Evolutionary conservation across 345 rosid species (phyloP).

Genomic region (Hibiscus trionum): DNA sequence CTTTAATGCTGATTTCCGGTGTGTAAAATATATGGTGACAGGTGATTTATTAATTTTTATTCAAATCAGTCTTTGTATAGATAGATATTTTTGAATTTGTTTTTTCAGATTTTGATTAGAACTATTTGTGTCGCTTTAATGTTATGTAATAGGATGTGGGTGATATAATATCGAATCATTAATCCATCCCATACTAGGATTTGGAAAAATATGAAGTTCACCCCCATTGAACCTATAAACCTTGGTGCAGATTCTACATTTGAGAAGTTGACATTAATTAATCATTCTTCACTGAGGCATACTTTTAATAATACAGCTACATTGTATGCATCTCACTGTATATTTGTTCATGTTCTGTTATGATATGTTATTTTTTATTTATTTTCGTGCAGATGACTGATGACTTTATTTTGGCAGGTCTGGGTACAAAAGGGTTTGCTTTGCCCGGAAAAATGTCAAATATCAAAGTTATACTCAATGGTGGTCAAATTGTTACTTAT

Average conservation of each 20-base stretch:
- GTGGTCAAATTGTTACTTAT: conserved; percentile 65
- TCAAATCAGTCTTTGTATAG: background rate
- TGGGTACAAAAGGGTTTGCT: conserved; percentile 38
- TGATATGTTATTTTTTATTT: background rate
- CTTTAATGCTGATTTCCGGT: background rate
- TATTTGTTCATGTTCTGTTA: background rate
- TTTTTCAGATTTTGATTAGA: background rate
- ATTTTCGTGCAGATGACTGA: background rate
- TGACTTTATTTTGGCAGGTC: conserved; percentile 23
- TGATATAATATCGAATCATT: background rate
- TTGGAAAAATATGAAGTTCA: background rate
- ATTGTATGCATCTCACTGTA: background rate
- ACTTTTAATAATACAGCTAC: background rate
- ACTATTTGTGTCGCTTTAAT: background rate
- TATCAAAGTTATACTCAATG: conserved; percentile 73
- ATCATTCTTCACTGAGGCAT: background rate
- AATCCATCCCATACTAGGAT: background rate
- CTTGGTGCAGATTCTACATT: conserved; percentile 4
- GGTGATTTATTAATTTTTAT: background rate
- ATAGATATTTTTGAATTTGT: background rate
- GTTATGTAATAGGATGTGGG: background rate
- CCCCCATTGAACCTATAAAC: background rate
- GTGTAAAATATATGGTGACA: background rate
- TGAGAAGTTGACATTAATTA: background rate
- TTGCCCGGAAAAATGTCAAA: conserved; percentile 58